Evolutionary conservation across 1,139 yeast species (phyloP), one percentile per base, ranked within the genome.

Genomic region (Hansenula sp.): DNA sequence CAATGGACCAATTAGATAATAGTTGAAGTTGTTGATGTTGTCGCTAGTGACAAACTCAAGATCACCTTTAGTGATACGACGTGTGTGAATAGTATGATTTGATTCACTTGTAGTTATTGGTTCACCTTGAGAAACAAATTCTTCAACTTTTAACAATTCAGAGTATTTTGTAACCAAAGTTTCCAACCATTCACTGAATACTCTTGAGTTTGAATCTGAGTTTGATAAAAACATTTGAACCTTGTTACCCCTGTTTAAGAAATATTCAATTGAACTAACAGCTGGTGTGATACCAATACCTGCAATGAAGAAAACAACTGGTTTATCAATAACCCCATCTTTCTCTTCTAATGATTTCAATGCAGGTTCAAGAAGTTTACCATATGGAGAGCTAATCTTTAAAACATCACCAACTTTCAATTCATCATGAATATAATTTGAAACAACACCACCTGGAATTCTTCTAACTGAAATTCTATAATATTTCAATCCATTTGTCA

Each of bases 201-300:
- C 44, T 39, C 52, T 45, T 12, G 43, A 28, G 3, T 36, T 18
- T 11, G 37, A 16, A 18, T 30, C 25, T 6, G 45, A 35, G 27
- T 44, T 50, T 3, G 58, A 54, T 2, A 51, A 31, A n/a, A 44
- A 26, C 3, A 52, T 14, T 3, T 34, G 32, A 10, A 52, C 56
- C 2, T 38, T 28, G 25, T 45, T 41, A 4, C 53, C 53, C 22
- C 27, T 40, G 12, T 39, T 17, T 10, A 50, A 31, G 40, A 44
- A 52, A 37, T 39, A 50, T 40, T 52, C 54, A 20, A 44, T 40
- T 11, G 46, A 37, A 2, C 56, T 53, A 11, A 54, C 26, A 1
- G 48, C 48, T 32, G 89, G 88, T 3, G 88, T 82, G 43, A 79
- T 74, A 47, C 88, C 89, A 48, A 80, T 79, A 40, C 88, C 89